Conservation (phyloP, 441 rosid genomes). For the Populus hybrid region DNA sequence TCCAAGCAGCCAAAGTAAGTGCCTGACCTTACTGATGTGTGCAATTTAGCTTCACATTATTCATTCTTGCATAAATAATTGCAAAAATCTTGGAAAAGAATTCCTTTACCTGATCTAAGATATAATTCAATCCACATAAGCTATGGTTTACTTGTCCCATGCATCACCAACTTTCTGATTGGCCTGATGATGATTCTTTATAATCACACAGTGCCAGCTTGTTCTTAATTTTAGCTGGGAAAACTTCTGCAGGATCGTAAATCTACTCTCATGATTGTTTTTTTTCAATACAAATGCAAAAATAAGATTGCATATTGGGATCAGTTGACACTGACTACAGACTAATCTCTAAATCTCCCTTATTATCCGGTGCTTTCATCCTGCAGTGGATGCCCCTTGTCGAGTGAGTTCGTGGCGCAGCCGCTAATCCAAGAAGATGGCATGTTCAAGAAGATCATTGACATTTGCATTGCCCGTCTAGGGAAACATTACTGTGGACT, state of each 20-base stretch:
- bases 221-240: not conserved
- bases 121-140: not conserved
- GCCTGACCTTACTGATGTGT: not conserved
- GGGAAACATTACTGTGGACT: constrained; percentile 76
- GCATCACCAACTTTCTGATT: not conserved
- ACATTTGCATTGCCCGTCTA: constrained; percentile 67
- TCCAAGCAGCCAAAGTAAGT: constrained; percentile 81
- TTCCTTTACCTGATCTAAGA: not conserved
- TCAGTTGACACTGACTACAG: not conserved
- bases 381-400: constrained; percentile 89
- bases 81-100: not conserved
- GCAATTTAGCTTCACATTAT: not conserved
- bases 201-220: not conserved
- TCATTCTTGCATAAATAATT: not conserved
- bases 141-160: not conserved
- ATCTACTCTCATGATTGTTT: not conserved
- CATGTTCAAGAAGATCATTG: constrained; percentile 83
- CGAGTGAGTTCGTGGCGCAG: constrained; percentile 82
- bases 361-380: not conserved
- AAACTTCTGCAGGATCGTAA: too few relatives aligned
- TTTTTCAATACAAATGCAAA: not conserved
- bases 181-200: not conserved
- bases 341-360: not conserved
- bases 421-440: constrained; percentile 66
- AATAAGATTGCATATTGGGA: not conserved